A percentile compares a stretch with the other conserved stretches of the same genome.
Conservation (phyloP, 805 yeast species). For the Groenewaldozyma tartarivorans region DNA sequence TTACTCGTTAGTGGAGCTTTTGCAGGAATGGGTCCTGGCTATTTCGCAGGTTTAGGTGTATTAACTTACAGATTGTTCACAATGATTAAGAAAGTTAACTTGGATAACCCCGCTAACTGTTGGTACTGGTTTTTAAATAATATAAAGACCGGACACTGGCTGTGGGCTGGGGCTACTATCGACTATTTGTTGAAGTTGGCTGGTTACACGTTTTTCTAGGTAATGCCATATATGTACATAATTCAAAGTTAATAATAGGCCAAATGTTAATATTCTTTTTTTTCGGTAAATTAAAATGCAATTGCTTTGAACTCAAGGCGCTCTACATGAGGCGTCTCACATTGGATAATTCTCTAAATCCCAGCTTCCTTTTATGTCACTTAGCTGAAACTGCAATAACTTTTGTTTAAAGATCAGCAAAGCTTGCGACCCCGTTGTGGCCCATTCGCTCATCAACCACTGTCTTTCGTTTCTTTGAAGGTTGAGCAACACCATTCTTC, state of each 20-base stretch:
- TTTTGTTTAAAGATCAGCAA: conserved; percentile 15
- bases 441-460: conserved; percentile 3
- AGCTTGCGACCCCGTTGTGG: conserved; percentile 16
- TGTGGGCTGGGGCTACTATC: conserved; percentile 27
- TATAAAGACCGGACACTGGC: conserved; percentile 46
- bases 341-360: no score
- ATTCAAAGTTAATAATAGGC: no score
- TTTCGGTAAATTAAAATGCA: no score
- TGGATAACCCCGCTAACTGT: conserved; percentile 73
- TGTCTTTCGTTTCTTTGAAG: conserved; percentile 5
- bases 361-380: no score
- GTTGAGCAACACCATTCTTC: conserved; percentile 6
- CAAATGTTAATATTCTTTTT: no score
- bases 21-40: conserved; percentile 83
- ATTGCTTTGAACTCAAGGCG: no score
- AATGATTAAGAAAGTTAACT: conserved; percentile 65
- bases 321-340: no score
- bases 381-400: no score
- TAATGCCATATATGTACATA: no score
- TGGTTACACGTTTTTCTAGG: no score
- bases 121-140: conserved; percentile 74
- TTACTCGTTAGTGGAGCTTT: conserved; percentile 60
- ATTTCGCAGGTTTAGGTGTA: conserved; percentile 49
- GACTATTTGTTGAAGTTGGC: conserved; percentile 28
- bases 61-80: conserved; percentile 60